A percentile compares a stretch with the other conserved stretches of the same genome.
These are phyloP conservation scores for Ceratobasidium theobromae DNA, from an alignment of 1,284 basidiomycete species.

Conservation along the genomic window DNA sequence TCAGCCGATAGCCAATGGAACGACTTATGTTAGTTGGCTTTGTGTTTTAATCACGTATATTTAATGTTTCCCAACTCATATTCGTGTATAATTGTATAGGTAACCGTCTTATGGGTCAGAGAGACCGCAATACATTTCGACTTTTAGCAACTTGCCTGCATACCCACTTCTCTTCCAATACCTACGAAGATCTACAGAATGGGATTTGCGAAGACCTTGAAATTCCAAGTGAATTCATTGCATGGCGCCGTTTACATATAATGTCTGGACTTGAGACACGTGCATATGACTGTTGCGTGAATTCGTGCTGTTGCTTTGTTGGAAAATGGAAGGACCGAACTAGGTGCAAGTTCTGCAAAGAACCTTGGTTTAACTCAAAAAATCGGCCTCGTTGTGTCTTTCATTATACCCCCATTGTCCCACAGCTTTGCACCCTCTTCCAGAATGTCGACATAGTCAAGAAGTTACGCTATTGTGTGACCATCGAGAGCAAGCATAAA, in stretches of 20 bases:
- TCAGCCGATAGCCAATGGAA: background rate
- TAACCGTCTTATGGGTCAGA: background rate
- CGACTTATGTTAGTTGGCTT: background rate
- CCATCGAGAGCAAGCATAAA: conserved; percentile 6
- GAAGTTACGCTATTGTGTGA: conserved; percentile 38
- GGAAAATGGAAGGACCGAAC: conserved; percentile 39
- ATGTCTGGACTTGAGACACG: conserved; percentile 15
- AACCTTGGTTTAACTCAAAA: conserved; percentile 36
- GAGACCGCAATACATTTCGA: background rate
- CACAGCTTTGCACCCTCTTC: conserved; percentile 42
- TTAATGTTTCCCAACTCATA: no score
- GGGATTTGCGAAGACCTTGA: background rate
- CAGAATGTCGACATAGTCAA: conserved; percentile 36
- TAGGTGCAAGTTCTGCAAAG: conserved; percentile 44
- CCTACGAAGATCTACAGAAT: background rate
- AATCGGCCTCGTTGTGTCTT: conserved; percentile 38
- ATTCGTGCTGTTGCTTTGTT: conserved; percentile 43
- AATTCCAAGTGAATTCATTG: conserved; percentile 5
- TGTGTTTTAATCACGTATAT: background rate
- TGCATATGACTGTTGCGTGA: no score
- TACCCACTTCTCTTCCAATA: background rate
- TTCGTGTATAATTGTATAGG: conserved; percentile 9
- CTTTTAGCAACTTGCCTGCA: conserved; percentile 4
- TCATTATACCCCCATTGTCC: conserved; percentile 44
- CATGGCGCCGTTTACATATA: conserved; percentile 13